A percentile compares a stretch with the other conserved stretches of the same genome.
Evolutionary conservation across 495 filamentous ascomycete species (phyloP).

Genomic region (Podospora sp.): DNA sequence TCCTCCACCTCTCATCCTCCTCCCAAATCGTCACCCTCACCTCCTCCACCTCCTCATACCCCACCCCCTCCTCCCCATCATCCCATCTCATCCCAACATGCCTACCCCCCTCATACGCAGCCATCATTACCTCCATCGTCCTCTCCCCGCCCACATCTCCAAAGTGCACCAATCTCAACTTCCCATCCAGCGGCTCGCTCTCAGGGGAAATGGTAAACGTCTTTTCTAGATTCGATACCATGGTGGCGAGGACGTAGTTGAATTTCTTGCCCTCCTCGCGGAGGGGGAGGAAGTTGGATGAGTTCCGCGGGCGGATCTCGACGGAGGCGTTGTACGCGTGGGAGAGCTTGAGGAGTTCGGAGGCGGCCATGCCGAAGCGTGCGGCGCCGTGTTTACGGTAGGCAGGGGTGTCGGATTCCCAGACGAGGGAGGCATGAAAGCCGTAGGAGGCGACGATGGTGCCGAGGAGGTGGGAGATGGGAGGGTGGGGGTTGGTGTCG

Average conservation of each 20-base stretch:
- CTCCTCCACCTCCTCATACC: slow-evolving; percentile 66
- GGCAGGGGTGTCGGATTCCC: slow-evolving; percentile 78
- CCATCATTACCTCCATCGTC: slow-evolving; percentile 73
- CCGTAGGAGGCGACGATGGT: slow-evolving; percentile 86
- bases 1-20: slow-evolving; percentile 68
- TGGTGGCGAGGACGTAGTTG: slow-evolving; percentile 73
- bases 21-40: slow-evolving; percentile 68
- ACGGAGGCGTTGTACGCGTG: slow-evolving; percentile 72
- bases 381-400: slow-evolving; percentile 73
- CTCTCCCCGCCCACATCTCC: slow-evolving; percentile 61
- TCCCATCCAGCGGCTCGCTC: slow-evolving; percentile 65
- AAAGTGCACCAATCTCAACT: slow-evolving; percentile 73
- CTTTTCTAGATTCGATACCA: slow-evolving; percentile 79
- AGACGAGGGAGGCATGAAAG: slow-evolving; percentile 83
- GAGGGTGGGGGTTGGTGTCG: background rate
- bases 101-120: slow-evolving; percentile 72
- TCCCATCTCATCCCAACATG: slow-evolving; percentile 57
- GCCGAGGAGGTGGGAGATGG: slow-evolving; percentile 57
- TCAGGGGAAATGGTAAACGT: slow-evolving; percentile 76
- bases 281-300: slow-evolving; percentile 30
- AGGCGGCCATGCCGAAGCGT: slow-evolving; percentile 81
- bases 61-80: slow-evolving; percentile 46
- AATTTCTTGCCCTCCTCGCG: slow-evolving; percentile 44
- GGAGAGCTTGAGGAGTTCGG: slow-evolving; percentile 64
- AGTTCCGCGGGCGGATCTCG: slow-evolving; percentile 22